Conservation (phyloP, 305 asterid genomes). For the Fraxinus albicans region DNA sequence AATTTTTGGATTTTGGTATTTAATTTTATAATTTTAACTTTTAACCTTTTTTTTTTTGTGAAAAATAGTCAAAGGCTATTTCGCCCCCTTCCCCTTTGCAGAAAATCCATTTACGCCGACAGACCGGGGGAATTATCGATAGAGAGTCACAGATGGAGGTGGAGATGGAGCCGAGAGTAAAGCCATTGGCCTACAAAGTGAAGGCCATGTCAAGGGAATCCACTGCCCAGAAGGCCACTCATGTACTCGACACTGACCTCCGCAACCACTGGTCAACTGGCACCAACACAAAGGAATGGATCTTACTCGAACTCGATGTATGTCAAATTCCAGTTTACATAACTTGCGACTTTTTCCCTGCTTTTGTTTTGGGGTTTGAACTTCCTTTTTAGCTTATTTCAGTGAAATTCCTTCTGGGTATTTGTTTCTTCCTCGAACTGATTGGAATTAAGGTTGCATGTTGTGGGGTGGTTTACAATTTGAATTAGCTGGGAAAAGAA, state of each 20-base stretch:
- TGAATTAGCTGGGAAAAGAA: background rate
- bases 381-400: background rate
- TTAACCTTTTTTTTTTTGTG: too few species aligned
- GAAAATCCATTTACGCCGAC: background rate
- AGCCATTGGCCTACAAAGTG: conserved; percentile 76
- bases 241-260: conserved; percentile 86
- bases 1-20: too few species aligned
- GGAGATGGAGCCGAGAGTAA: conserved; percentile 89
- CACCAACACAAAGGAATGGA: conserved; percentile 96
- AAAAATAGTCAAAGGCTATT: background rate
- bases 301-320: conserved; percentile 94
- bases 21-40: too few species aligned
- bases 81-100: background rate
- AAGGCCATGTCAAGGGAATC: conserved; percentile 90
- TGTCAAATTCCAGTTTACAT: conserved; percentile 24
- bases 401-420: background rate
- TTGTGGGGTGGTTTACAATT: background rate
- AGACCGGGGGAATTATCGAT: background rate
- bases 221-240: conserved; percentile 83
- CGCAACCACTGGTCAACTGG: conserved; percentile 95
- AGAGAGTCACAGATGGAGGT: conserved; percentile 53
- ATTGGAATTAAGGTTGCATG: conserved; percentile 10
- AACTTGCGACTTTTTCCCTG: background rate
- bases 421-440: conserved; percentile 5
- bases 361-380: background rate